Conservation (phyloP, 345 rosid species). For the Psidium friedrichsthalianum region DNA sequence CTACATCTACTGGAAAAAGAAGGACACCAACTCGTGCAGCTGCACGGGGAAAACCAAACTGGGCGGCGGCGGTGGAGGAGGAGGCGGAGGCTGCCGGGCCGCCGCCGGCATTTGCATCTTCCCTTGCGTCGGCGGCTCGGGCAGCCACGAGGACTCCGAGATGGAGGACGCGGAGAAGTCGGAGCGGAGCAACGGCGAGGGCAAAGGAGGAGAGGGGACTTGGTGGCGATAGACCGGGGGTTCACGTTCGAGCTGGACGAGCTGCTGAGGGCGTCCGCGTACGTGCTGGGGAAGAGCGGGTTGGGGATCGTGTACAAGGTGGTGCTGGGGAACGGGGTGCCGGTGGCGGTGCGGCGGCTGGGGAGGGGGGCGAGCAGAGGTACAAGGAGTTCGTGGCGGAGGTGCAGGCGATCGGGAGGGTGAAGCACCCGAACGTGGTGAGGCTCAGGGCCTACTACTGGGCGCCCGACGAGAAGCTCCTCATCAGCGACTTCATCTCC, state of each 20-base stretch:
- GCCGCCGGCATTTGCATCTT: slow-evolving; percentile 15
- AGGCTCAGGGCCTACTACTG: slow-evolving; percentile 91
- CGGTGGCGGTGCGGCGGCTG: slow-evolving; percentile 88
- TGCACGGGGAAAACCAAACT: slow-evolving; percentile 62
- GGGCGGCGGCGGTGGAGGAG: slow-evolving; percentile 41
- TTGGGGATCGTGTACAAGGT: slow-evolving; percentile 95
- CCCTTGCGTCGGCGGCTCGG: slow-evolving; percentile 13
- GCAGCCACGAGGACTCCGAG: slow-evolving; percentile 62
- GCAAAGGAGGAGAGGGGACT: slow-evolving; percentile 41
- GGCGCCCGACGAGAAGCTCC: slow-evolving; percentile 96
- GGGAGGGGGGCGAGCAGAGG: slow-evolving; percentile 96
- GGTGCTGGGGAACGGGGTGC: slow-evolving; percentile 86
- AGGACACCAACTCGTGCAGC: slow-evolving; percentile 70
- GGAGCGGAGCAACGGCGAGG: slow-evolving; percentile 9
- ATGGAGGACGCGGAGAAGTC: slow-evolving; percentile 41
- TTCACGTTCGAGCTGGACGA: slow-evolving; percentile 90
- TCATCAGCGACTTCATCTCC: slow-evolving; percentile 79
- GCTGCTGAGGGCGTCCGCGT: slow-evolving; percentile 88
- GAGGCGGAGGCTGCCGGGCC: not conserved
- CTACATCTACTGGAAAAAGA: slow-evolving; percentile 87
- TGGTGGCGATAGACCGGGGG: slow-evolving; percentile 90
- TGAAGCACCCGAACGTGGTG: slow-evolving; percentile 93
- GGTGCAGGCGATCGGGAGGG: slow-evolving; percentile 81
- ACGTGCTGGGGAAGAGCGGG: slow-evolving; percentile 95
- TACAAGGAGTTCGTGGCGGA: slow-evolving; percentile 82